Conservation (phyloP, 441 rosid genomes). For the Manihot esculenta region DNA sequence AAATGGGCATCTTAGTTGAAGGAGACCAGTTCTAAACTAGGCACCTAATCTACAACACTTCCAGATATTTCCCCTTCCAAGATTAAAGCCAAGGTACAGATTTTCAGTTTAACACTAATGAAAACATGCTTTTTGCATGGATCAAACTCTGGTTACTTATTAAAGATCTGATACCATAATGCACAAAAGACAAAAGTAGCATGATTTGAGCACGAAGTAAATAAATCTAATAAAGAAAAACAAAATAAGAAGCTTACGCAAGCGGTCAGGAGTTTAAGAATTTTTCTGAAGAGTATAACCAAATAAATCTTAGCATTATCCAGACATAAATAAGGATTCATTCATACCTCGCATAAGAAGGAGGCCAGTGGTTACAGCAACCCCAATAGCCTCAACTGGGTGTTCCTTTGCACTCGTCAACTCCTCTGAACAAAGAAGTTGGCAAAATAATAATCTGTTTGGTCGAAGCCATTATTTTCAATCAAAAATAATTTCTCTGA, state of each 20-base stretch:
- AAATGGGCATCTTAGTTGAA: background rate
- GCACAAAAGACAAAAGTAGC: background rate
- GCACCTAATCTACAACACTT: background rate
- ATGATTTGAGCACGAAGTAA: background rate
- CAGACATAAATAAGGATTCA: background rate
- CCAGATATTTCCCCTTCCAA: background rate
- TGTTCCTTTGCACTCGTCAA: constrained; percentile 58
- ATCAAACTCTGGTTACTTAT: background rate
- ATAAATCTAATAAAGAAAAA: background rate
- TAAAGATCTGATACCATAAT: background rate
- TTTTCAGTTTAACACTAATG: background rate
- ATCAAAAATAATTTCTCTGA: background rate
- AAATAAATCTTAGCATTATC: background rate
- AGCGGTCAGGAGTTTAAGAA: background rate
- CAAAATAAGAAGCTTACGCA: background rate
- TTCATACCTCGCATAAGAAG: constrained; percentile 67
- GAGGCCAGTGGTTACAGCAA: constrained; percentile 56
- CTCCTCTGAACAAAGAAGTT: constrained; percentile 42
- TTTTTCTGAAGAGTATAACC: background rate
- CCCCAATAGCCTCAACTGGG: constrained; percentile 67
- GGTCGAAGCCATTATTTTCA: background rate
- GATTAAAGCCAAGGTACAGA: too few species aligned
- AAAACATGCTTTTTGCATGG: background rate
- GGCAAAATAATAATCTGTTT: background rate
- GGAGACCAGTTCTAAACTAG: background rate